phyloP scores from a whole-genome alignment of 768 basidiomycete genomes.

The Infundibulicybe gibba region DNA sequence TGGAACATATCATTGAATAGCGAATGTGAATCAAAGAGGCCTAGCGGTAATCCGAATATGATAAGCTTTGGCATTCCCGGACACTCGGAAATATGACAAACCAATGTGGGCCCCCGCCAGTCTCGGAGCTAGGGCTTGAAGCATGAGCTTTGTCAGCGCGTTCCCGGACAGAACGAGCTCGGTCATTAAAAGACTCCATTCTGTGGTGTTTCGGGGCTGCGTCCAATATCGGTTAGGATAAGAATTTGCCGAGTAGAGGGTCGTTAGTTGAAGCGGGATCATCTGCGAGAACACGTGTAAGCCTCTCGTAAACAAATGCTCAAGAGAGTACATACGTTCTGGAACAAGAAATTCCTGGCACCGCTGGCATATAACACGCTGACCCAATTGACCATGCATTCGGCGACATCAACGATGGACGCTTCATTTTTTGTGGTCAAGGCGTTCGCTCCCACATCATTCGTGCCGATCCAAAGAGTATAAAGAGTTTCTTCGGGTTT shows the following conservation, averaged over 20 bases:
- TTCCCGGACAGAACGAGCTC: conserved; percentile 33
- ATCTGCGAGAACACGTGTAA: conserved; percentile 6
- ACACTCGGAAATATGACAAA: conserved; percentile 18
- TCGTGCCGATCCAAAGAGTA: conserved; percentile 52
- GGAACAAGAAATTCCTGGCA: conserved; percentile 46
- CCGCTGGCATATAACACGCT: conserved; percentile 37
- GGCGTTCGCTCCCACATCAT: conserved; percentile 38
- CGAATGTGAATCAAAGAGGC: conserved; percentile 38
- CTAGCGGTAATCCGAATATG: conserved; percentile 11
- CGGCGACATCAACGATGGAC: conserved; percentile 37
- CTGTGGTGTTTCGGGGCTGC: conserved; percentile 29
- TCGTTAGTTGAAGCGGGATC: conserved; percentile 34
- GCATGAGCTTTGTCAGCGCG: conserved; percentile 27
- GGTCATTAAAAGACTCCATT: conserved; percentile 35
- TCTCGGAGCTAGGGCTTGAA: conserved; percentile 24
- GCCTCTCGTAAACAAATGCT: conserved; percentile 16
- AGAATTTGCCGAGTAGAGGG: conserved; percentile 27
- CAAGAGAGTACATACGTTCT: conserved; percentile 33
- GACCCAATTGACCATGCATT: conserved; percentile 40
- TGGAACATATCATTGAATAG: conserved; percentile 36
- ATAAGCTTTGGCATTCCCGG: not conserved
- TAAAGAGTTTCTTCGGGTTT: conserved; percentile 37
- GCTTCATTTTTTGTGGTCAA: conserved; percentile 34
- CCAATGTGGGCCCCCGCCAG: conserved; percentile 41
- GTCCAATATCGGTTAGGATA: conserved; percentile 33